A percentile compares a stretch with the other conserved stretches of the same genome.
Evolutionary conservation across 768 basidiomycete species (phyloP).

Genomic region (Coprinopsis marcescibilis): DNA sequence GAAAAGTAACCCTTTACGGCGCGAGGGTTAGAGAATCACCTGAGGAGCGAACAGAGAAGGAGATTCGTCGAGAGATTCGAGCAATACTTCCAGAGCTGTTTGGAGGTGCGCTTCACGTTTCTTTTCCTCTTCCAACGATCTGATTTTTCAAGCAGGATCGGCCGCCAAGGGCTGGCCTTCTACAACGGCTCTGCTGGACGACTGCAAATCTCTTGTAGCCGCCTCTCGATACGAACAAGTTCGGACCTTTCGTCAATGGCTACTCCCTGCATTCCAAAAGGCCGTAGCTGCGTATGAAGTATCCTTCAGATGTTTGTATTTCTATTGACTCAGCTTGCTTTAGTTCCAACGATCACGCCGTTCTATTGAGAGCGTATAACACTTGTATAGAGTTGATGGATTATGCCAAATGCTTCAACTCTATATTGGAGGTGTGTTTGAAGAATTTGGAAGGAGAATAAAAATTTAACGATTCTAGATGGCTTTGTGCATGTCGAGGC

Average conservation of each 20-base stretch:
- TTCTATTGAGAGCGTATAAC: conserved; percentile 50
- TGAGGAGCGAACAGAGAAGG: conserved; percentile 64
- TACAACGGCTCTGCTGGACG: conserved; percentile 31
- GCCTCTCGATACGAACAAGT: conserved; percentile 75
- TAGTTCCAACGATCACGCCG: conserved; percentile 24
- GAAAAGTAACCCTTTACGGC: conserved; percentile 66
- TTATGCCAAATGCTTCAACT: conserved; percentile 56
- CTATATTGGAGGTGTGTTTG: conserved; percentile 58
- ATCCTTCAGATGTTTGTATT: neutral
- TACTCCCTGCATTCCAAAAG: conserved; percentile 63
- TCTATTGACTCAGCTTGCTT: neutral
- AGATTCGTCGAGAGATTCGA: conserved; percentile 68
- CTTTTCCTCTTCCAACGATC: neutral
- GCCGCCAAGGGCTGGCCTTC: conserved; percentile 22
- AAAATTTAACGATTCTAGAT: conserved; percentile 33
- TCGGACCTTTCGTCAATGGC: conserved; percentile 63
- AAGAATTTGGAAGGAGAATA: neutral
- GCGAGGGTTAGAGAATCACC: conserved; percentile 61
- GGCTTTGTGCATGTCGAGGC: conserved; percentile 47
- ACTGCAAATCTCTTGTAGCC: conserved; percentile 41
- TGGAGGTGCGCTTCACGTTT: conserved; percentile 34
- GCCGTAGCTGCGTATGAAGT: conserved; percentile 40
- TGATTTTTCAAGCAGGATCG: neutral
- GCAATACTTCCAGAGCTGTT: conserved; percentile 62
- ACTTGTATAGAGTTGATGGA: conserved; percentile 56